Conservation (phyloP, 2,329 filamentous ascomycete genomes). For the Didymella keratinophila region DNA sequence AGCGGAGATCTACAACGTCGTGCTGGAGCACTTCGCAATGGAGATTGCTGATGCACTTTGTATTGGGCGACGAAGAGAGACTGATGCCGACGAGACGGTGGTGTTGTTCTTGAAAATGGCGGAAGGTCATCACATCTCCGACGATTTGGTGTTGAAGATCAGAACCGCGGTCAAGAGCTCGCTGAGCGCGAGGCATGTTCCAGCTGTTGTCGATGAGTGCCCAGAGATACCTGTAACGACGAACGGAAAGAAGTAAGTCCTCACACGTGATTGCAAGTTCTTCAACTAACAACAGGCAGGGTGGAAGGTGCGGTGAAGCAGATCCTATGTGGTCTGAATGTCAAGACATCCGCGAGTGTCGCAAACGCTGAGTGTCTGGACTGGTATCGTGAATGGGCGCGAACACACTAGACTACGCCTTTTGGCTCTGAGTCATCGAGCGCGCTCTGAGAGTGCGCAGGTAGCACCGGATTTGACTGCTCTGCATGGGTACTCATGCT, state of each 20-base stretch:
- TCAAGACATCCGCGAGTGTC: constrained; percentile 92
- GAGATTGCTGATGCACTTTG: constrained; percentile 88
- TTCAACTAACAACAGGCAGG: constrained; percentile 53
- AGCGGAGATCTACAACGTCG: constrained; percentile 95
- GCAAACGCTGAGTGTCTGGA: constrained; percentile 87
- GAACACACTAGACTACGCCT: constrained; percentile 27
- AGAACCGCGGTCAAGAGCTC: constrained; percentile 75
- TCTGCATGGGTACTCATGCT: no score
- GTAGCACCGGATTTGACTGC: no score
- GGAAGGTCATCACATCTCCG: constrained; percentile 63
- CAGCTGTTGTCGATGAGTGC: constrained; percentile 80
- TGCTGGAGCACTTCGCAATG: constrained; percentile 80
- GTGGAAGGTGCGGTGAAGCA: constrained; percentile 97
- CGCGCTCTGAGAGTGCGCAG: no score
- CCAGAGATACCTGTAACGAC: constrained; percentile 88
- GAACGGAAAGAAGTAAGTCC: constrained; percentile 90
- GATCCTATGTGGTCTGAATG: constrained; percentile 84
- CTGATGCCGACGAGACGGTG: constrained; percentile 84
- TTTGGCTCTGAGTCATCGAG: no score
- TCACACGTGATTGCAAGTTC: background rate
- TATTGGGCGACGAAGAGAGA: constrained; percentile 75
- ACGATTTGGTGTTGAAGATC: constrained; percentile 69
- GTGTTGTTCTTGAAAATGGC: constrained; percentile 86
- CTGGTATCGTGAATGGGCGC: constrained; percentile 82
- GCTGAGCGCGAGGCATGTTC: constrained; percentile 88